Evolutionary conservation across 192 early-diverging fungal species (phyloP).

Genomic region (Rhizoclosmatium globosum): DNA sequence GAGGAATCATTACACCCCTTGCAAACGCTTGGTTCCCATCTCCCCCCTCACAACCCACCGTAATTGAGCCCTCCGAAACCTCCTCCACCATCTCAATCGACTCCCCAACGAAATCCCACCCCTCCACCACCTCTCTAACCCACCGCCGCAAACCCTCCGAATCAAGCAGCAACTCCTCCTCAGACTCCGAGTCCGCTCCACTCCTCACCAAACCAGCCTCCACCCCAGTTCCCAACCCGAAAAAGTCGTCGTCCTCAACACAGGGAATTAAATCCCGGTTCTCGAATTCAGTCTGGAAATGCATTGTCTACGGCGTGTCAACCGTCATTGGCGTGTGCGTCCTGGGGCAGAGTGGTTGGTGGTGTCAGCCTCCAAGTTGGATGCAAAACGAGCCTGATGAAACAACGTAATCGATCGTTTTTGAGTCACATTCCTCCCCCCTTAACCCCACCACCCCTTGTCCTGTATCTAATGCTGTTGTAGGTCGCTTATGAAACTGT

Average conservation of each 20-base stretch:
- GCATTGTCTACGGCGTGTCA: slow-evolving; percentile 26
- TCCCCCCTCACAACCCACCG: neutral
- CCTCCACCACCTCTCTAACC: too few relatives aligned
- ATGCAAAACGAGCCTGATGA: slow-evolving; percentile 27
- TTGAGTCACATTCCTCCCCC: neutral
- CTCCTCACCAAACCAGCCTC: neutral
- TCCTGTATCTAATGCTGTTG: too few relatives aligned
- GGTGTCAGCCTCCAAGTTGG: slow-evolving; percentile 25
- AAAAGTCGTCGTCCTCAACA: neutral
- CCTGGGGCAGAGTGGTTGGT: slow-evolving; percentile 25
- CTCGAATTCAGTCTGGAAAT: slow-evolving; percentile 21
- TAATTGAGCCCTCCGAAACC: neutral
- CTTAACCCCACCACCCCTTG: neutral
- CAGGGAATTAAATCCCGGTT: neutral
- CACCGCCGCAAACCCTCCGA: too few relatives aligned
- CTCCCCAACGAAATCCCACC: too few relatives aligned
- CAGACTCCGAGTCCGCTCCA: too few relatives aligned
- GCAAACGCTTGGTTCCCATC: slow-evolving; percentile 3
- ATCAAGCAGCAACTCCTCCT: too few relatives aligned
- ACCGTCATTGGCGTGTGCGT: slow-evolving; percentile 29
- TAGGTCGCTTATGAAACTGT: slow-evolving; percentile 43
- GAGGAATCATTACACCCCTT: slow-evolving; percentile 13
- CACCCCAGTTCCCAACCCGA: neutral
- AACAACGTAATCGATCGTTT: slow-evolving; percentile 9
- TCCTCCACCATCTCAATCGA: too few relatives aligned